These are phyloP conservation scores for Malus hybrid DNA, from an alignment of 331 rosid species.

Conservation along the genomic window DNA sequence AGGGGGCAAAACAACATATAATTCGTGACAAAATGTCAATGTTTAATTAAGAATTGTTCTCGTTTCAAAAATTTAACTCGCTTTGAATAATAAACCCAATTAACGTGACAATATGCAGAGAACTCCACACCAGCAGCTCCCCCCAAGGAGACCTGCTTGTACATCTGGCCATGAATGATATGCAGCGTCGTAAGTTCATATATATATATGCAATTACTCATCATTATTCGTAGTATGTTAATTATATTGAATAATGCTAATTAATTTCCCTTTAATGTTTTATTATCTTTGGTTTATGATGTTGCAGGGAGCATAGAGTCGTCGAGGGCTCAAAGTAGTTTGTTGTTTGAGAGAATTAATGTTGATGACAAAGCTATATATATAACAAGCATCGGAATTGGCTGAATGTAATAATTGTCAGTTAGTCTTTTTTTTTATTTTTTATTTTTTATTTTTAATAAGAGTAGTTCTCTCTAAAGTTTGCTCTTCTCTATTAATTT, in stretches of 20 bases:
- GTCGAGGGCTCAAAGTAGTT: constrained; percentile 4
- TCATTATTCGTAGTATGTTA: not conserved
- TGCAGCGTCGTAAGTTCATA: constrained; percentile 19
- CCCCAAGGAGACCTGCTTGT: constrained; percentile 85
- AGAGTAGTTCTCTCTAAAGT: not conserved
- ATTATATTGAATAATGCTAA: no score
- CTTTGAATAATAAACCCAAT: not conserved
- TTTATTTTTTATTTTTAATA: not conserved
- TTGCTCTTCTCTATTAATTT: not conserved
- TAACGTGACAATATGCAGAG: constrained; percentile 33
- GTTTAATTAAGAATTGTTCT: no score
- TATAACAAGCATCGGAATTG: not conserved
- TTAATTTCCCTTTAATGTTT: not conserved
- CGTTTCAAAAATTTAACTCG: not conserved
- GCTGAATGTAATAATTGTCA: not conserved
- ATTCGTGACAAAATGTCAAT: not conserved
- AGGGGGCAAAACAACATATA: not conserved
- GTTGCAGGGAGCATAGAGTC: constrained; percentile 35
- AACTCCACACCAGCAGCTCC: constrained; percentile 88
- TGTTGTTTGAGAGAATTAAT: constrained; percentile 1
- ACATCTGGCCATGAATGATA: constrained; percentile 46
- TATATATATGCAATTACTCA: not conserved
- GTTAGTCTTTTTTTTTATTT: not conserved
- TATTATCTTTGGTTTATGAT: not conserved
- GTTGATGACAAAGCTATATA: not conserved